Evolutionary conservation across 345 rosid species (phyloP), one percentile per base, ranked within the genome.

Genomic region (Eutrema yunnanense): DNA sequence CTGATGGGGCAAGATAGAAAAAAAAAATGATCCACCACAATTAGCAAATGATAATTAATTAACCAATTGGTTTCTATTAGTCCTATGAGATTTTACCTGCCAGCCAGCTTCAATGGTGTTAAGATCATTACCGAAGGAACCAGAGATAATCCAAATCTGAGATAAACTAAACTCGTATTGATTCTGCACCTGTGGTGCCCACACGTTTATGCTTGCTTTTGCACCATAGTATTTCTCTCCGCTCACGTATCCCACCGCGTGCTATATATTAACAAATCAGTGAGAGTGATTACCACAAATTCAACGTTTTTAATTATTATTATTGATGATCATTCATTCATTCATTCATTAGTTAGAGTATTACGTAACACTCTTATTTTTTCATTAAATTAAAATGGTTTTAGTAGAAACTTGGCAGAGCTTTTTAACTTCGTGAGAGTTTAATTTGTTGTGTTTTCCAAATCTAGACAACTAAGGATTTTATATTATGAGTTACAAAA

Each of bases 61-160:
- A 43, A 50, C 22, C 14, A 43, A 22, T 11, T 37, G 6, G 42
- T 63, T 16, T 55, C 33, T 13, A 55, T 33, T 32, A 55, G 61
- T 22, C 26, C 26, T 22, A 22, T 22, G 26, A 22, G 26, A 22
- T 22, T 22, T 1, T 22, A 22, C 98, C 96, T 96, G 99, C 99
- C 99, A 96, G 6, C 99, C 99, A 71, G 99, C 96, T 84, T 96
- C 99, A 67, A 96, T 96, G 78, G 99, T 96, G 81, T 96, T 96
- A 56, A 96, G 97, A 64, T 96, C 99, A 59, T 92, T 78, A 3
- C 92, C 98, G 13, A 96, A 96, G 0, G 98, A 87, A 32, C 99
- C 99, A 37, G 99, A 96, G 74, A 96, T 90, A 64, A 96, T 86
- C 99, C 99, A 96, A 81, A 96, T 54, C 46, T 96, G 99, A 60